Percentiles rank a stretch among this genome's conserved stretches.
phyloP scores from a whole-genome alignment of 2,329 filamentous ascomycete genomes.

The Exophiala sp. region DNA sequence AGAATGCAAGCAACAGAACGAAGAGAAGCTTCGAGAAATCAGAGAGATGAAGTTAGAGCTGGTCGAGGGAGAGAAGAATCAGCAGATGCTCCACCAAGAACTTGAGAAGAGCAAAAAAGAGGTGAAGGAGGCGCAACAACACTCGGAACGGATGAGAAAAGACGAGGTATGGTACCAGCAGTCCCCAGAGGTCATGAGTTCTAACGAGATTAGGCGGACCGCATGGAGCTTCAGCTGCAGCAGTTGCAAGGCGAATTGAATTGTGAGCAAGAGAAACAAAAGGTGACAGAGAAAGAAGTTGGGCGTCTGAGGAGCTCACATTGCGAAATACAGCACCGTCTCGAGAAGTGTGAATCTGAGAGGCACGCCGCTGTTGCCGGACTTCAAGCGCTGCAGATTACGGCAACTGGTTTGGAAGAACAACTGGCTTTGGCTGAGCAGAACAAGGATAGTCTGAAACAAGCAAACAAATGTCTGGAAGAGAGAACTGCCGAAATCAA shows the following conservation, averaged over 20 bases:
- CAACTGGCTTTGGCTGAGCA: neutral
- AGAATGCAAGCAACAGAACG: conserved; percentile 5
- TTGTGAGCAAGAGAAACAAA: neutral
- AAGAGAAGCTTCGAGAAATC: conserved; percentile 1
- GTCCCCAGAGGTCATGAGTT: neutral
- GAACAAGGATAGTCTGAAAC: neutral
- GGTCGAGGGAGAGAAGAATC: neutral
- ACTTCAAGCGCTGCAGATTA: neutral
- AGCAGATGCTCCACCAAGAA: neutral
- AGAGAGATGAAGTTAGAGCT: neutral
- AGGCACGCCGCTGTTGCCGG: neutral
- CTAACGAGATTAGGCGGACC: conserved; percentile 6
- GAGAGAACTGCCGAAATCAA: conserved; percentile 1
- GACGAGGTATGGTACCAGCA: conserved; percentile 1
- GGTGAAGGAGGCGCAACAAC: neutral
- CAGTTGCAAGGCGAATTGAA: conserved; percentile 4
- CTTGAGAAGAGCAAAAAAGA: conserved; percentile 1
- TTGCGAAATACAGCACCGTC: neutral
- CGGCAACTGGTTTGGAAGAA: conserved; percentile 2
- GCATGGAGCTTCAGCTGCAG: neutral
- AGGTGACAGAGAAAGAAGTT: neutral
- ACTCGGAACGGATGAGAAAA: neutral
- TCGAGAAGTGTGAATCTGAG: conserved; percentile 1
- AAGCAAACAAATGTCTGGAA: neutral
- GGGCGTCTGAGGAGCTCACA: neutral